phyloP scores from a whole-genome alignment of 352 stramenopile genomes.

The Globisporangium recalcitrans region DNA sequence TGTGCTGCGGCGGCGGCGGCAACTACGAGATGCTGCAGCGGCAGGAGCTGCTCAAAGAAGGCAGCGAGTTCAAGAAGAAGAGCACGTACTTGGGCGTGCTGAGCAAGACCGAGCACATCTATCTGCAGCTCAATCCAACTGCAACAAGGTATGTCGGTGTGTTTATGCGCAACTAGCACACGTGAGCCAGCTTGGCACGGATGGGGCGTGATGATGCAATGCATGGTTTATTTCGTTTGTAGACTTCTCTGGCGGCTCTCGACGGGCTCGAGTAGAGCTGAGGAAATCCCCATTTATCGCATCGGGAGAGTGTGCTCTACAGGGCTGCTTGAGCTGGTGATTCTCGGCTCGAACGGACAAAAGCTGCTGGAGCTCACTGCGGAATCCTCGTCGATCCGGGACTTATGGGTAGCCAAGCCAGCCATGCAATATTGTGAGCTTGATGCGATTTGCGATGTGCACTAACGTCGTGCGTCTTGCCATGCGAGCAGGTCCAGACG shows the following conservation, averaged over 20 bases:
- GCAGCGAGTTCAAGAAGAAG: conserved; percentile 68
- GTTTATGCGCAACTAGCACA: background rate
- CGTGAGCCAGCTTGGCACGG: too few relatives aligned
- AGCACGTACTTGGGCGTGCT: conserved; percentile 58
- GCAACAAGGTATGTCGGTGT: conserved; percentile 31
- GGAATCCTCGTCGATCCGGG: conserved; percentile 29
- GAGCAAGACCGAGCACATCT: conserved; percentile 47
- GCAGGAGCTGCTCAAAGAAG: conserved; percentile 59
- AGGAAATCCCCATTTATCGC: conserved; percentile 47
- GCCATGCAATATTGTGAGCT: background rate
- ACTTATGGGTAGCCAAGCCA: conserved; percentile 38
- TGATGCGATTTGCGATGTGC: background rate
- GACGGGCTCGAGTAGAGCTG: conserved; percentile 29
- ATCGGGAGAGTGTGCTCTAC: conserved; percentile 45
- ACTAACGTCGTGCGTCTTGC: background rate
- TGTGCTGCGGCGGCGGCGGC: conserved; percentile 45
- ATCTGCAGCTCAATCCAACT: conserved; percentile 52
- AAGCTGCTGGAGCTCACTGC: conserved; percentile 64
- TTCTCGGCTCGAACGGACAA: conserved; percentile 47
- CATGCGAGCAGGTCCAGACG: conserved; percentile 31
- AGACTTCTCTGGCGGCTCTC: conserved; percentile 46
- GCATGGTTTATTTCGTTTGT: background rate
- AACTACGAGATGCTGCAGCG: conserved; percentile 58
- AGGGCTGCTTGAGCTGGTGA: conserved; percentile 40
- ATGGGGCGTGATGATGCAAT: too few relatives aligned